phyloP scores from a whole-genome alignment of 116 monocot species.

The Papilionanthe hybrid region DNA sequence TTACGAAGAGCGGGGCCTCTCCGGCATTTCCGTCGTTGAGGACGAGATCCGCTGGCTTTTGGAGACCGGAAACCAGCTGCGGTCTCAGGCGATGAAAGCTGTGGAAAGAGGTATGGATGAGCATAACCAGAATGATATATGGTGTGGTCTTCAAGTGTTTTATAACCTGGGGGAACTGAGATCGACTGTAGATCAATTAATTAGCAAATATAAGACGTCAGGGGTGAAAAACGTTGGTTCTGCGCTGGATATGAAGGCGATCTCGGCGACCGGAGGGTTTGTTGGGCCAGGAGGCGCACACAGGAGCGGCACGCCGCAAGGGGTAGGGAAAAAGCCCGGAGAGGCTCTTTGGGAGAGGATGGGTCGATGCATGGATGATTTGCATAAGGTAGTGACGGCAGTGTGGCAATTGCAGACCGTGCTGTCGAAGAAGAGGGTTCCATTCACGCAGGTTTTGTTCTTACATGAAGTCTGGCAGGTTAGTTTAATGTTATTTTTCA shows the following conservation, averaged over 20 bases:
- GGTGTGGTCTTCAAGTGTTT: constrained; percentile 94
- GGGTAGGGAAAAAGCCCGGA: constrained; percentile 61
- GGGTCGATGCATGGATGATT: constrained; percentile 81
- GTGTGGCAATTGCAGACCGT: constrained; percentile 94
- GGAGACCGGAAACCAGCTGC: constrained; percentile 50
- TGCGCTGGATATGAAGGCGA: constrained; percentile 91
- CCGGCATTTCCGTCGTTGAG: constrained; percentile 73
- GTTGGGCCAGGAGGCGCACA: constrained; percentile 63
- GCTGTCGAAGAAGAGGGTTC: constrained; percentile 78
- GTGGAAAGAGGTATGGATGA: constrained; percentile 90
- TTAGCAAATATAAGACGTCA: constrained; percentile 57
- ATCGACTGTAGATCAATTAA: constrained; percentile 62
- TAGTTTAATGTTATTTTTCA: background rate
- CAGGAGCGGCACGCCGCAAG: constrained; percentile 91
- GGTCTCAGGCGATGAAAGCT: constrained; percentile 68
- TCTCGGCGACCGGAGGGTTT: constrained; percentile 39
- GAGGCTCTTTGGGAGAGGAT: constrained; percentile 96
- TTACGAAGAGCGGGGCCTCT: constrained; percentile 61
- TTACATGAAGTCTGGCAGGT: constrained; percentile 98
- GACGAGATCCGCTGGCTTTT: constrained; percentile 73
- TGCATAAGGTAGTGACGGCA: constrained; percentile 65
- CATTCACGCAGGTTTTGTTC: constrained; percentile 87
- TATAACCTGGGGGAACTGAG: constrained; percentile 90
- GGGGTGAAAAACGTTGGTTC: constrained; percentile 71
- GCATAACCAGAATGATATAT: constrained; percentile 88